phyloP scores from a whole-genome alignment of 345 rosid species.

The Hibiscus mutabilis region DNA sequence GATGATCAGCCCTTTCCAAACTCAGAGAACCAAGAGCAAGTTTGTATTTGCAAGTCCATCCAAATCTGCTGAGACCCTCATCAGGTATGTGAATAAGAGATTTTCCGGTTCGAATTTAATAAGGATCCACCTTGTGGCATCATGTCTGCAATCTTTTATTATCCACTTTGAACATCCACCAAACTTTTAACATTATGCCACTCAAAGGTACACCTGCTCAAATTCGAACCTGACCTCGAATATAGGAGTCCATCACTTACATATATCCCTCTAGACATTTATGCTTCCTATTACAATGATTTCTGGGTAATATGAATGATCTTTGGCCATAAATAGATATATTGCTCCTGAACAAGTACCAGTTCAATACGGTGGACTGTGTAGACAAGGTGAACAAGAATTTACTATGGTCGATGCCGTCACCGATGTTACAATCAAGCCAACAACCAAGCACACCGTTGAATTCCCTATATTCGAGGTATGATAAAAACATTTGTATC shows the following conservation, averaged over 20 bases:
- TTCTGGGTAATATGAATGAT: not conserved
- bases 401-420: not conserved
- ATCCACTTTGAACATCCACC: no score
- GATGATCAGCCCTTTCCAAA: not conserved
- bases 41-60: not conserved
- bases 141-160: no score
- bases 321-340: not conserved
- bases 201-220: no score
- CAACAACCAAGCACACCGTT: not conserved
- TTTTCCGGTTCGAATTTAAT: no score
- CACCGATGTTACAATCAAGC: not conserved
- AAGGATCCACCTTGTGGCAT: no score
- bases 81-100: not conserved
- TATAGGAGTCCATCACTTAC: not conserved
- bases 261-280: not conserved
- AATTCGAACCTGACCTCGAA: no score
- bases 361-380: not conserved
- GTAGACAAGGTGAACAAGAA: not conserved
- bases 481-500: not conserved
- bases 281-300: not conserved
- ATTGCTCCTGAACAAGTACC: not conserved
- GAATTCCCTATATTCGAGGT: not conserved
- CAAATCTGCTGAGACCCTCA: not conserved
- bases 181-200: no score
- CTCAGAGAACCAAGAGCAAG: not conserved